Evolutionary conservation across 2,329 filamentous ascomycete genomes (phyloP), one percentile per base, ranked within the genome.

Genomic region (Pseudogymnoascus sp.): DNA sequence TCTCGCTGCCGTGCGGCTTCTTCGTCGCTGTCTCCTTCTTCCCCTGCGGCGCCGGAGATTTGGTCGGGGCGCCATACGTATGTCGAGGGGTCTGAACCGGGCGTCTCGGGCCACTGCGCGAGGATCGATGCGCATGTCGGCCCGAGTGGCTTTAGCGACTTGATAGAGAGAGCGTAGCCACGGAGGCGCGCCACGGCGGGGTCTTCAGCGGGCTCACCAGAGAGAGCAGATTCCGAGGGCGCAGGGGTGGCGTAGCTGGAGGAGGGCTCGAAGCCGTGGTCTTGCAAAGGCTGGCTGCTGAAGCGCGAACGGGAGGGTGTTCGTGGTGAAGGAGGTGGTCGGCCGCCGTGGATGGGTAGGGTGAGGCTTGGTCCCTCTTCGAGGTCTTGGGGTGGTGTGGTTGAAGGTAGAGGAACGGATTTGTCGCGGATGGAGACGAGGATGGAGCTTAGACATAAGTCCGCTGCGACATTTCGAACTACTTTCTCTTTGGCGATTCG

Each of bases 81-180:
- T 16, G 71, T 62, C 3, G 66, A 63, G 13, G 77, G 76, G 65
- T 78, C 71, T 21, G 62, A 65, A n/a, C 74, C 74, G 14, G 73
- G 71, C 6, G 67, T 65, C n/a, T 71, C 69, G 16, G 71, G 71
- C 77, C 77, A 78, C 45, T 76, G 71, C 1, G 72, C 69, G 3
- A 77, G 63, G 16, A 77, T 62, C 10, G 69, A 69, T n/a, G 71
- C 68, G 41, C 69, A 68, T 6, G 66, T 70, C 0, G 51, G 63
- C 4, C 67, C 67, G 31, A 69, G 63, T 1, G 72, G 71, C 36
- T 70, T 68, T 31, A 68, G 70, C 3, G 71, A 67, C 57, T 68
- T 71, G 21, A 76, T 72, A 1, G 70, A 73, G 25, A 71, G 63
- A 1, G 73, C 69, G 65, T 76, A 77, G 61, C 73, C 72, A 5